Conservation (phyloP, 1,139 yeast genomes). For the Debaryomycetaceae sp. region DNA sequence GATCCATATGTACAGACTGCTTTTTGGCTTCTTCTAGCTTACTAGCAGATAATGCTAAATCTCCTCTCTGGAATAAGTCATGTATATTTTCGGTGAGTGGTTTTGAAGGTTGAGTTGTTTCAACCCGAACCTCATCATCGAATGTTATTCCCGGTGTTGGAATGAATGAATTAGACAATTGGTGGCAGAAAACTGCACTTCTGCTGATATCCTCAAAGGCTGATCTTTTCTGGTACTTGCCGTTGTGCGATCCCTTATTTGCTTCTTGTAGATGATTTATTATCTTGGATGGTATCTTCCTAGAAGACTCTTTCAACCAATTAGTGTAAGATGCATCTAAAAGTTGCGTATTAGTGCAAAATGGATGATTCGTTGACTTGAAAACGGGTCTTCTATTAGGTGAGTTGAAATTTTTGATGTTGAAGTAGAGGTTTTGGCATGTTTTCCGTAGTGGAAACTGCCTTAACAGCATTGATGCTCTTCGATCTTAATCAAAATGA, state of each 20-base stretch:
- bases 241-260: not conserved
- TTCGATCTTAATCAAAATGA: not conserved
- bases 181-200: slow-evolving; percentile 2
- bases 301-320: slow-evolving; percentile 21
- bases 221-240: not conserved
- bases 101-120: not conserved
- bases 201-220: slow-evolving; percentile 2
- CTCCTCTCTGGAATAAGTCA: not conserved
- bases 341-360: slow-evolving; percentile 23
- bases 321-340: slow-evolving; percentile 23
- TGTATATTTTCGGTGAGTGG: not conserved
- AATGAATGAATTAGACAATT: not conserved
- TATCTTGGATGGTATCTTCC: slow-evolving; percentile 8
- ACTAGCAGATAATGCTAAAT: not conserved
- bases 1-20: not conserved
- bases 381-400: slow-evolving; percentile 16
- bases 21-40: not conserved
- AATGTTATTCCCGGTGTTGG: slow-evolving; percentile 2
- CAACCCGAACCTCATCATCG: not conserved
- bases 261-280: slow-evolving; percentile 3
- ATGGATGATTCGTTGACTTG: slow-evolving; percentile 21
- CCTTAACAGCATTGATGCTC: slow-evolving; percentile 16
- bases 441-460: slow-evolving; percentile 19
- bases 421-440: slow-evolving; percentile 18
- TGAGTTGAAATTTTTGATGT: slow-evolving; percentile 16